phyloP scores from a whole-genome alignment of 2,329 filamentous ascomycete species.

The Xylaria sp. region DNA sequence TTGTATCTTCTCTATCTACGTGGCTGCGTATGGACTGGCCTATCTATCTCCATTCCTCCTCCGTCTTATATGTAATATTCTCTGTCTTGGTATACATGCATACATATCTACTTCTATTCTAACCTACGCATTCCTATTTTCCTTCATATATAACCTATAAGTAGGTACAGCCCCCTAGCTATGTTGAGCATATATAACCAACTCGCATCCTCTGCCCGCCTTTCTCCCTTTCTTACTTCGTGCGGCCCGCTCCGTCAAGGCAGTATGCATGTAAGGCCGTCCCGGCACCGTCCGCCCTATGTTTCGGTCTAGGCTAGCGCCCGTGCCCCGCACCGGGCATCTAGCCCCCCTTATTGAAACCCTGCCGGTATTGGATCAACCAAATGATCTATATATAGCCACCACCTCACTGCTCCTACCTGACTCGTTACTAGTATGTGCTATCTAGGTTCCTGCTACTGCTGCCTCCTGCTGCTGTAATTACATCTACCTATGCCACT shows the following conservation, averaged over 20 bases:
- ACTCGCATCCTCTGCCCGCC: not conserved
- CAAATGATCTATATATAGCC: not conserved
- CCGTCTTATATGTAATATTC: no score
- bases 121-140: no score
- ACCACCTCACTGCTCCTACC: not conserved
- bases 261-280: not conserved
- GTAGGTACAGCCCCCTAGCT: no score
- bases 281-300: not conserved
- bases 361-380: not conserved
- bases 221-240: conserved; percentile 2
- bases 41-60: no score
- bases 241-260: conserved; percentile 8
- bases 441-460: no score
- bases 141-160: not conserved
- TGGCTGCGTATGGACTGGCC: not conserved
- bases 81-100: no score
- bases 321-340: not conserved
- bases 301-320: not conserved
- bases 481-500: no score
- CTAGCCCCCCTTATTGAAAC: no score
- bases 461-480: no score
- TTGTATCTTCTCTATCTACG: not conserved
- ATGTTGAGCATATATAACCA: not conserved
- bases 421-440: not conserved
- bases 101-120: no score